Percentiles rank a stretch among this genome's conserved stretches.
phyloP scores from a whole-genome alignment of 1,284 basidiomycete genomes.

The Ceratobasidium sp. region DNA sequence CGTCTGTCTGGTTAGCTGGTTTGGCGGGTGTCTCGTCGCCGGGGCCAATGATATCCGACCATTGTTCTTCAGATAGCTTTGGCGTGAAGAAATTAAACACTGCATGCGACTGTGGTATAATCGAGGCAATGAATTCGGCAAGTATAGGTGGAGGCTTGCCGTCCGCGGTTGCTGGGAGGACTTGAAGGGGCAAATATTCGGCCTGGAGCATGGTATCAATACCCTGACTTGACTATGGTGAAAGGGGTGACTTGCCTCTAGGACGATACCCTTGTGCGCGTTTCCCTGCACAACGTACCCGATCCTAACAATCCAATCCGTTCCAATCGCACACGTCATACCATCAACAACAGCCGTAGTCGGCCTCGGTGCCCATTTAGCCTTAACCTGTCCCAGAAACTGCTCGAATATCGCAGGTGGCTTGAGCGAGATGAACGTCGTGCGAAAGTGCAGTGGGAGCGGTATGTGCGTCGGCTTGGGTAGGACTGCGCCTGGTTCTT shows the following conservation, averaged over 20 bases:
- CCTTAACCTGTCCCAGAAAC: constrained; percentile 43
- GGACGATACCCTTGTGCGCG: constrained; percentile 29
- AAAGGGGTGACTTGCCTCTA: constrained; percentile 19
- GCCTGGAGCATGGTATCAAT: constrained; percentile 1
- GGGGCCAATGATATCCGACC: constrained; percentile 25
- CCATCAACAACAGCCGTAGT: constrained; percentile 26
- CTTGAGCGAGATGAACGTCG: constrained; percentile 42
- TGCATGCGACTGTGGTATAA: constrained; percentile 37
- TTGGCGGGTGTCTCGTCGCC: constrained; percentile 7
- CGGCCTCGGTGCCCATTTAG: constrained; percentile 40
- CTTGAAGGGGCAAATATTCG: constrained; percentile 34
- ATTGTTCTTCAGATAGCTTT: constrained; percentile 40
- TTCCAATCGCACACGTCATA: constrained; percentile 31
- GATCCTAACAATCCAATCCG: constrained; percentile 35
- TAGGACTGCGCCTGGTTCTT: constrained; percentile 31
- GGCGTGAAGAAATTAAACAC: constrained; percentile 16
- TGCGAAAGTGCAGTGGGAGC: constrained; percentile 37
- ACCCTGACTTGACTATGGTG: background rate
- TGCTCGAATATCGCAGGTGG: constrained; percentile 38
- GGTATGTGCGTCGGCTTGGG: constrained; percentile 33
- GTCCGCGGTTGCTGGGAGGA: constrained; percentile 19
- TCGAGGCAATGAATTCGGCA: constrained; percentile 35
- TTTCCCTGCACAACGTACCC: constrained; percentile 20
- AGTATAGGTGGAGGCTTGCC: constrained; percentile 40
- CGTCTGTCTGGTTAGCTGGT: background rate